Evolutionary conservation across 495 filamentous ascomycete genomes (phyloP).

Genomic region (Aspergillus taichungensis): DNA sequence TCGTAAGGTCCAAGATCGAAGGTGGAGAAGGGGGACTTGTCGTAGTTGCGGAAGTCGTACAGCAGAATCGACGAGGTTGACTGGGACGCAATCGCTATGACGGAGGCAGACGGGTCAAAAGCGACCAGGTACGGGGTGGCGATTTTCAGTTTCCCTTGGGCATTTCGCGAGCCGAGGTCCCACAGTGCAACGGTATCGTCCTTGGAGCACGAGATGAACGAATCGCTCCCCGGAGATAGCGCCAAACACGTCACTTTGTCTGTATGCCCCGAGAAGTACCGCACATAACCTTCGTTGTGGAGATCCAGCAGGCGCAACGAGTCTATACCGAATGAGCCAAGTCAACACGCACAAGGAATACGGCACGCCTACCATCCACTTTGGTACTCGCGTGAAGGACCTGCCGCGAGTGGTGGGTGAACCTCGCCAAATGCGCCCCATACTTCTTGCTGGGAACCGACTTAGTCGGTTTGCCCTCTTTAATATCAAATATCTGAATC

Average conservation of each 20-base stretch:
- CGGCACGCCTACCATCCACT: conserved; percentile 49
- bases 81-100: conserved; percentile 87
- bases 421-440: conserved; percentile 84
- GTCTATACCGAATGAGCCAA: conserved; percentile 34
- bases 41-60: conserved; percentile 88
- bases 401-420: conserved; percentile 78
- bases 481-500: conserved; percentile 88
- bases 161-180: conserved; percentile 65
- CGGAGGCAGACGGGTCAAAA: conserved; percentile 79
- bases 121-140: conserved; percentile 71
- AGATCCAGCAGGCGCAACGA: conserved; percentile 85
- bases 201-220: conserved; percentile 81
- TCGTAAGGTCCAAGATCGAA: conserved; percentile 65
- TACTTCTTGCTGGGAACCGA: conserved; percentile 85
- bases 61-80: conserved; percentile 67
- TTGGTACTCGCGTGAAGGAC: conserved; percentile 96
- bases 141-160: conserved; percentile 67
- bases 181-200: conserved; percentile 87
- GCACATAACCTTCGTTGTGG: conserved; percentile 88
- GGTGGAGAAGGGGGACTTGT: conserved; percentile 77
- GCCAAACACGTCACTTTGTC: conserved; percentile 72
- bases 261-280: conserved; percentile 89
- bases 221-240: conserved; percentile 56
- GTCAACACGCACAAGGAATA: neutral
- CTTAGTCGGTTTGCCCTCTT: conserved; percentile 79